Conservation (phyloP, 345 rosid species). For the Sonneratia caseolaris region DNA sequence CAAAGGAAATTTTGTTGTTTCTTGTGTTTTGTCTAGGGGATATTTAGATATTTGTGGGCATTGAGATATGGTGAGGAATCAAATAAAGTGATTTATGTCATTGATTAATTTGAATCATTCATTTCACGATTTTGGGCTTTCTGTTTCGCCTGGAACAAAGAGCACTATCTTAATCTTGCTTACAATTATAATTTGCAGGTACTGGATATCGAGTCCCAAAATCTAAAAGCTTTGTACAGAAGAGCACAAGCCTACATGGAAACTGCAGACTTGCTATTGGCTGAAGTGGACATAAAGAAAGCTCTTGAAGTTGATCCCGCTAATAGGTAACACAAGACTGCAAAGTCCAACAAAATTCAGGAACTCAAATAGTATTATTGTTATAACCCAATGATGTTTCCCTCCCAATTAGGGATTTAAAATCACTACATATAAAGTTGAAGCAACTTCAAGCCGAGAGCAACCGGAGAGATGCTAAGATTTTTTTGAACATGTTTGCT, state of each 20-base stretch:
- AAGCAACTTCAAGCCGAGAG: conserved; percentile 39
- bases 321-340: conserved; percentile 26
- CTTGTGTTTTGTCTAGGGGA: not conserved
- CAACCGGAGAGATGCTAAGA: conserved; percentile 42
- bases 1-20: not conserved
- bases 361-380: not conserved
- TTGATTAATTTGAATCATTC: not conserved
- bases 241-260: conserved; percentile 51
- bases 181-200: conserved; percentile 23
- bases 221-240: conserved; percentile 51
- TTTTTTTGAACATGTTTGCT: conserved; percentile 45
- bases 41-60: not conserved
- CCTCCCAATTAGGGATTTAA: conserved; percentile 33
- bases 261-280: conserved; percentile 34
- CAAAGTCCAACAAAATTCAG: too few relatives aligned
- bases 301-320: conserved; percentile 44
- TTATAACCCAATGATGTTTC: not conserved
- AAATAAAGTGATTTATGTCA: not conserved
- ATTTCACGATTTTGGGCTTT: not conserved
- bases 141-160: not conserved
- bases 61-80: not conserved
- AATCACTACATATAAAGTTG: conserved; percentile 30
- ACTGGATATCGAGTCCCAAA: conserved; percentile 35
- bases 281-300: conserved; percentile 45
- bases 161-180: conserved; percentile 3